A percentile compares a stretch with the other conserved stretches of the same genome.
phyloP scores from a whole-genome alignment of 768 basidiomycete genomes.

The Phylloporus sp. region DNA sequence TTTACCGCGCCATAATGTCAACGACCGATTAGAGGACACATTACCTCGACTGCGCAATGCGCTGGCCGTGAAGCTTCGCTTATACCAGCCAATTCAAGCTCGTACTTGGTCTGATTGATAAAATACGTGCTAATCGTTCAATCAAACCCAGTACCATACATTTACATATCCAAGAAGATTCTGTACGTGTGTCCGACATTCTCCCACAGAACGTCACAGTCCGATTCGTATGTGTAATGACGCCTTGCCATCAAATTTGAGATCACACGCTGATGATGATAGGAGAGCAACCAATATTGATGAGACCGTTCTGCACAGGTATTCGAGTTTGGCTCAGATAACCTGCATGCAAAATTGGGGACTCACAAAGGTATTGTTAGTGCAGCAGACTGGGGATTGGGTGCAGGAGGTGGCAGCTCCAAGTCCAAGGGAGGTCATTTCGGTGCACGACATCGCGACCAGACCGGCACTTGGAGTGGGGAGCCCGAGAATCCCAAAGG shows the following conservation, averaged over 20 bases:
- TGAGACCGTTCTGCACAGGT: not conserved
- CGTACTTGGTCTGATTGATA: no score
- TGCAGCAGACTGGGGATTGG: not conserved
- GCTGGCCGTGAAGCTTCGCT: no score
- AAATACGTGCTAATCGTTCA: no score
- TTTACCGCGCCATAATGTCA: no score
- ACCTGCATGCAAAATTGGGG: not conserved
- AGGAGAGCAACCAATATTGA: not conserved
- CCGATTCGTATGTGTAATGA: not conserved
- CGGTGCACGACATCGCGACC: constrained; percentile 1
- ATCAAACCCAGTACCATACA: no score
- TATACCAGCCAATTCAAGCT: no score
- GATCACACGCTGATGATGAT: constrained; percentile 1
- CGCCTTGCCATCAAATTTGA: not conserved
- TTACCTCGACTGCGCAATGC: no score
- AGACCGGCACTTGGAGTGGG: not conserved
- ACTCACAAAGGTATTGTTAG: not conserved
- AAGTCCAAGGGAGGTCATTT: not conserved
- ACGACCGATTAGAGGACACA: no score
- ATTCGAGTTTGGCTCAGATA: not conserved
- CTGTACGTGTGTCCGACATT: no score
- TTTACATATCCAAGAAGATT: not conserved
- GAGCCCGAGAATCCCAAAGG: not conserved
- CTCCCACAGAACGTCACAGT: no score
- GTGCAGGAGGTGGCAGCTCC: not conserved